phyloP scores from a whole-genome alignment of 495 filamentous ascomycete species.

The Parathielavia appendiculata region DNA sequence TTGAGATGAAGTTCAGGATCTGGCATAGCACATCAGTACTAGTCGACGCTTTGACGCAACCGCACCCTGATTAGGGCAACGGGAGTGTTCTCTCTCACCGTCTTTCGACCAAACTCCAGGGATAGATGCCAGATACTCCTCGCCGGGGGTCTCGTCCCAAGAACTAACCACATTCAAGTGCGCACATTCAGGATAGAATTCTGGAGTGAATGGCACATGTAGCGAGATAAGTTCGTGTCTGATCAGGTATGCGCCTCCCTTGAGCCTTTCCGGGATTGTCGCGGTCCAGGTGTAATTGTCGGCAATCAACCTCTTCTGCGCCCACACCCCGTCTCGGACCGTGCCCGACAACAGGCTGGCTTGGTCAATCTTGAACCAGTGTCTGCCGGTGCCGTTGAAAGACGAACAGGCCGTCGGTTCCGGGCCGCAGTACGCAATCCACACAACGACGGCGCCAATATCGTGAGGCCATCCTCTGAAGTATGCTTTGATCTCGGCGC shows the following conservation, averaged over 20 bases:
- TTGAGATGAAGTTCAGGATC: slow-evolving; percentile 1
- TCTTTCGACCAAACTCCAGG: background rate
- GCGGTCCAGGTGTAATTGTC: background rate
- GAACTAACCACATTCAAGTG: background rate
- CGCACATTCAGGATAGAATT: slow-evolving; percentile 6
- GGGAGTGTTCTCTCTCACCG: background rate
- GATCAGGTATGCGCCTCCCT: background rate
- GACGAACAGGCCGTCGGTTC: background rate
- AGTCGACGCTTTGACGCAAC: background rate
- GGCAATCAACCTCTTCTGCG: background rate
- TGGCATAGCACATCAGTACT: background rate
- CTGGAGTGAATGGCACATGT: background rate
- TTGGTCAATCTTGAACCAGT: slow-evolving; percentile 7
- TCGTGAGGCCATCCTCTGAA: slow-evolving; percentile 3
- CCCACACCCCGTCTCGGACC: background rate
- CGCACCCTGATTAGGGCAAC: too few relatives aligned
- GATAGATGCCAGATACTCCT: slow-evolving; percentile 1
- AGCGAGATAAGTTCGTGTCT: slow-evolving; percentile 3
- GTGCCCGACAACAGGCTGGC: background rate
- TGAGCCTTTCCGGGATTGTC: background rate
- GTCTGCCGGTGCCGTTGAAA: background rate
- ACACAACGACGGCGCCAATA: background rate
- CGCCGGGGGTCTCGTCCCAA: background rate
- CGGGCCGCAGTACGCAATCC: slow-evolving; percentile 2
- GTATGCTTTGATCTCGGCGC: background rate